These are phyloP conservation scores for Daedaleopsis sinensis DNA, from an alignment of 768 basidiomycete genomes.

Conservation along the genomic window DNA sequence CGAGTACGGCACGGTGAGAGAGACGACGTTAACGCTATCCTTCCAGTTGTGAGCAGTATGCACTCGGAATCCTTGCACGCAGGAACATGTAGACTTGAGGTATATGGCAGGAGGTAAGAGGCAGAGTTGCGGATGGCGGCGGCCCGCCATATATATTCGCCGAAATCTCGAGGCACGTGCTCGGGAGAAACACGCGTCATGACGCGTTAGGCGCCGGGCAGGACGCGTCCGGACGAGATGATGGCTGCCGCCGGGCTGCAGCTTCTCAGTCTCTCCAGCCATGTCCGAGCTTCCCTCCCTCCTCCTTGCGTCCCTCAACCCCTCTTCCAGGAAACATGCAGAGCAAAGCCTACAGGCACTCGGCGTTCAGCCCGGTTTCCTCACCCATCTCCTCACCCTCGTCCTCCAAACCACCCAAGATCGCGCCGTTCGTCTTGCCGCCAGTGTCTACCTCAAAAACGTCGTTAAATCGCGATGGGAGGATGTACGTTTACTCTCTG, in stretches of 20 bases:
- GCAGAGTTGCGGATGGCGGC: no score
- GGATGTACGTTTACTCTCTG: constrained; percentile 53
- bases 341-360: constrained; percentile 73
- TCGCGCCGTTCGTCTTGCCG: constrained; percentile 77
- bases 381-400: constrained; percentile 75
- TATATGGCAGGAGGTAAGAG: no score
- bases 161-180: background rate
- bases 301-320: constrained; percentile 71
- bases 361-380: constrained; percentile 77
- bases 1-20: background rate
- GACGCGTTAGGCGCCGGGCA: background rate
- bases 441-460: constrained; percentile 92
- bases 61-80: no score
- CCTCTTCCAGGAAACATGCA: constrained; percentile 73
- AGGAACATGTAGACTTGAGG: no score
- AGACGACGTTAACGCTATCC: no score
- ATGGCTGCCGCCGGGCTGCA: constrained; percentile 3
- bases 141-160: no score
- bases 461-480: constrained; percentile 86
- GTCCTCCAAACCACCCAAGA: constrained; percentile 69
- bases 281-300: constrained; percentile 75
- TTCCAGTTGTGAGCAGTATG: no score
- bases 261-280: constrained; percentile 2
- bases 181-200: constrained; percentile 1
- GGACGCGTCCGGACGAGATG: constrained; percentile 1